These are phyloP conservation scores for Solanum pinnatisectum DNA, from an alignment of 257 asterid species.

Conservation along the genomic window DNA sequence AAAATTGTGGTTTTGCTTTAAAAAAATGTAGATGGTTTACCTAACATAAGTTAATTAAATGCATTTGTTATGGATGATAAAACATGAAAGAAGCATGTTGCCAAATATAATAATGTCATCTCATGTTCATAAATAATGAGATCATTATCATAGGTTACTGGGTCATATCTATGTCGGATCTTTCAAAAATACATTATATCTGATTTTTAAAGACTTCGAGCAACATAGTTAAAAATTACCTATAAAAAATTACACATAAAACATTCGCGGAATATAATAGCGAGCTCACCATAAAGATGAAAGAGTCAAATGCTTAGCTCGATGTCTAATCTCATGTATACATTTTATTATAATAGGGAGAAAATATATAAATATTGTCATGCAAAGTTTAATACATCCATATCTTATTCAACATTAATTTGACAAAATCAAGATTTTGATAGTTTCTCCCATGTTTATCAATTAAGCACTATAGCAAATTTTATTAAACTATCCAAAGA, in stretches of 20 bases:
- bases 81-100: background rate
- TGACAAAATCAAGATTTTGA: background rate
- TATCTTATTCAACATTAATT: too few species aligned
- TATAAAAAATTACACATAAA: background rate
- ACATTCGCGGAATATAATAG: accelerated
- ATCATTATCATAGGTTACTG: background rate
- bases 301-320: too few species aligned
- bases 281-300: too few species aligned
- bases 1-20: background rate
- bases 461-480: background rate
- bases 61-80: background rate
- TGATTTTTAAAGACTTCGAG: background rate
- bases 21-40: background rate
- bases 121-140: background rate
- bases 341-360: background rate
- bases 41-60: background rate
- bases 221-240: background rate
- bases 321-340: background rate
- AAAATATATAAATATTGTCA: background rate
- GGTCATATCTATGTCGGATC: accelerated
- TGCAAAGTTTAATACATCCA: background rate
- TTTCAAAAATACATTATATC: accelerated
- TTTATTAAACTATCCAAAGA: background rate
- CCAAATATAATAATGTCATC: background rate
- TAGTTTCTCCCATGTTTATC: background rate